Evolutionary conservation across 306 rosid species (phyloP), one percentile per base, ranked within the genome.

Genomic region (Quercus berberidifolia): DNA sequence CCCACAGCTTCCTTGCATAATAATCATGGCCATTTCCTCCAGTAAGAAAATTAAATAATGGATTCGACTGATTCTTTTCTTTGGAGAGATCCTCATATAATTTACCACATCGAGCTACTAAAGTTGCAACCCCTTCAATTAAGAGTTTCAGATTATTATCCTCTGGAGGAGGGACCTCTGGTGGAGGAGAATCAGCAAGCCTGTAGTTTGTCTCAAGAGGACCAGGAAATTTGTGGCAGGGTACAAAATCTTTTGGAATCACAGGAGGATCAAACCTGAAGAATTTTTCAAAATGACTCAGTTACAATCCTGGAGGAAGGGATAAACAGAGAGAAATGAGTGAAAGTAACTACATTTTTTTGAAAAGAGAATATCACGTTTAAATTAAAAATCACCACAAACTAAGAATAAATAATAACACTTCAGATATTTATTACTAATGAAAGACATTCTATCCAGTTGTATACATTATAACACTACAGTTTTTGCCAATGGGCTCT

Each of bases 91-190:
- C 98, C 97, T 93, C 99, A 78, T 88, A 95, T 82, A 93, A 41
- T 84, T 91, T 95, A 55, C 99, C 99, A 76, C 99, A 91, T 78
- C 96, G 90, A 82, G 98, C 98, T 62, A 95, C 99, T 81, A 93
- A 85, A 85, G 90, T 85, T 55, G 99, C 96, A 73, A 93, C 94
- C 83, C 99, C 99, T 19, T 95, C 99, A 76, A 93, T 93, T 83
- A 95, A 81, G 79, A 91, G 71, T 85, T 93, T 95, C 82, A 93
- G 85, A 86, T 90, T 93, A 81, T 68, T 84, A 79, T 93, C 97
- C 77, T 88, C 94, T 0, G 99, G 99, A 69, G 97, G 88, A 68
- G 90, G 85, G 78, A 87, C 91, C 67, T 90, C 97, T 0, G 71
- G 81, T 59, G 98, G 99, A 80, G 94, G 89, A 63, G 85, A 80